These are phyloP conservation scores for Yarrowia hollandica DNA, from an alignment of 805 yeast genomes.

Conservation along the genomic window DNA sequence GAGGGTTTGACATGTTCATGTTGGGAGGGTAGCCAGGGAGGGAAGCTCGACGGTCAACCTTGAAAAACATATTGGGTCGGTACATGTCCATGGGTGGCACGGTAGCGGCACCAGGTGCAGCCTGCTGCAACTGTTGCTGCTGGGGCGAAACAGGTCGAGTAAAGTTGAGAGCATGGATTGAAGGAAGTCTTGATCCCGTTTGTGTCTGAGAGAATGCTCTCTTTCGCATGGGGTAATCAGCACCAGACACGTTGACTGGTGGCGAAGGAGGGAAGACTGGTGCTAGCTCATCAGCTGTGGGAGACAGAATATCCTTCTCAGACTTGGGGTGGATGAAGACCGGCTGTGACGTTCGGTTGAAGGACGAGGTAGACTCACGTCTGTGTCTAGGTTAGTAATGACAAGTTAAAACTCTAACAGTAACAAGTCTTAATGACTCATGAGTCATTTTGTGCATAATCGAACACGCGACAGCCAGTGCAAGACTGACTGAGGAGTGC, in stretches of 20 bases:
- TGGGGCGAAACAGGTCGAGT: conserved; percentile 18
- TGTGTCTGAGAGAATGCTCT: conserved; percentile 25
- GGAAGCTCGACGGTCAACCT: conserved; percentile 17
- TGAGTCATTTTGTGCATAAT: conserved; percentile 13
- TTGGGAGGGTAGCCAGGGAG: conserved; percentile 7
- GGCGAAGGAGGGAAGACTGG: conserved; percentile 26
- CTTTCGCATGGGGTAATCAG: conserved; percentile 19
- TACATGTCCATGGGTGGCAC: conserved; percentile 28
- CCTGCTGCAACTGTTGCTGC: conserved; percentile 24
- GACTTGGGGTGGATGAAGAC: conserved; percentile 27
- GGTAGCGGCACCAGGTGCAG: conserved; percentile 11
- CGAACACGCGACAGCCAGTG: neutral
- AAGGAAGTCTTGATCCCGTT: neutral
- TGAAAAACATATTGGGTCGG: conserved; percentile 26
- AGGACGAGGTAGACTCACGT: conserved; percentile 20
- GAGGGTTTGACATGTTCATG: conserved; percentile 9
- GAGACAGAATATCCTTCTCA: conserved; percentile 15
- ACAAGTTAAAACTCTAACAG: neutral
- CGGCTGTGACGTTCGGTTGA: conserved; percentile 13
- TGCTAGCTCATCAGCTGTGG: conserved; percentile 12
- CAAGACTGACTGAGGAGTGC: too few species aligned
- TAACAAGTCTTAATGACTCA: neutral
- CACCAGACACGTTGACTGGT: conserved; percentile 4
- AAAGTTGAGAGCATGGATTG: conserved; percentile 25
- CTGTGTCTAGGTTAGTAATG: conserved; percentile 22